Conservation (phyloP, 345 rosid species). For the Carallia brachiata region DNA sequence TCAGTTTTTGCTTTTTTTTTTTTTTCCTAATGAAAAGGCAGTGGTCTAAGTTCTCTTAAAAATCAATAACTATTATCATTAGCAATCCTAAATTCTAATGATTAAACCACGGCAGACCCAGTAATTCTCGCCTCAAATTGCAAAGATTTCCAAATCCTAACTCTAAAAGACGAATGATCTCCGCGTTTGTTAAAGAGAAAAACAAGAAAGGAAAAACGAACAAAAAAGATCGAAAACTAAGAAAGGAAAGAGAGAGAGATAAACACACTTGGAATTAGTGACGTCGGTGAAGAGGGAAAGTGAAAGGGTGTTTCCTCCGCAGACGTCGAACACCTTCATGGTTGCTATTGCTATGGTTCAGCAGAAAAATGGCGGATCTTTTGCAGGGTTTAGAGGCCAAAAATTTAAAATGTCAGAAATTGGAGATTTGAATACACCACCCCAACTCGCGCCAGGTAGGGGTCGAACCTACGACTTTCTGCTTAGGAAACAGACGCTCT, state of each 20-base stretch:
- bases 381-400: background rate
- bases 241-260: constrained; percentile 24
- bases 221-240: background rate
- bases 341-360: background rate
- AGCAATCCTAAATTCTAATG: no score
- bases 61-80: no score
- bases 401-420: background rate
- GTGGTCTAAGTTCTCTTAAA: no score
- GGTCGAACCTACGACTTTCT: constrained; percentile 94
- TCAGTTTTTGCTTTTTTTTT: no score
- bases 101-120: background rate
- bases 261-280: constrained; percentile 60
- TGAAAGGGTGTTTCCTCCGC: constrained; percentile 47
- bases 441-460: constrained; percentile 42
- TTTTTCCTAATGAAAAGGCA: no score
- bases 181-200: background rate
- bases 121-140: background rate
- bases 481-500: constrained; percentile 99
- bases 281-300: constrained; percentile 68
- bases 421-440: accelerated
- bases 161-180: background rate
- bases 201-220: background rate
- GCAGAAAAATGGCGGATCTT: background rate
- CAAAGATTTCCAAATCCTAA: background rate
- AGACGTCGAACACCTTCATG: constrained; percentile 60